phyloP scores from a whole-genome alignment of 805 yeast species.

The Candida schatavii region DNA sequence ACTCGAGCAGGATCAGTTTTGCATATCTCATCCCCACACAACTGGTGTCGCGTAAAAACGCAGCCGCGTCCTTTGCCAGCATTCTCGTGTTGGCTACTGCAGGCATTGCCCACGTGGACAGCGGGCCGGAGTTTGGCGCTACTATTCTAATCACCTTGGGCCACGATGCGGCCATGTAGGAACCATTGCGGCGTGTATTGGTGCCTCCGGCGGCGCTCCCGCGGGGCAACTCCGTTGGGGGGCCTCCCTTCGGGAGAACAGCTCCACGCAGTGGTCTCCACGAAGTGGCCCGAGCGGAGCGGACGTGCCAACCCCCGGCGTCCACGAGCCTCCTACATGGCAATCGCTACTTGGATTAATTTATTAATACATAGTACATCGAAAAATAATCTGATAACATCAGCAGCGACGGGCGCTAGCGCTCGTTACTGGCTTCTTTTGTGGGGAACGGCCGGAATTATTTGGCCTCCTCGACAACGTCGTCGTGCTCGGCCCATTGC shows the following conservation, averaged over 20 bases:
- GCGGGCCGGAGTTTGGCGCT: background rate
- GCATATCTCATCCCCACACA: background rate
- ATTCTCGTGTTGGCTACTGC: conserved; percentile 23
- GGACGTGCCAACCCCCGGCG: too few species aligned
- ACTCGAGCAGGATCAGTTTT: conserved; percentile 3
- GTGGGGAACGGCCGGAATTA: background rate
- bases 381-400: background rate
- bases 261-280: too few species aligned
- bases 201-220: too few species aligned
- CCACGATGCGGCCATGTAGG: too few species aligned
- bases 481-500: conserved; percentile 50
- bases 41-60: conserved; percentile 18
- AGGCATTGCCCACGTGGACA: background rate
- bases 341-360: too few species aligned
- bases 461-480: conserved; percentile 10
- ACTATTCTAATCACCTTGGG: too few species aligned
- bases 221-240: too few species aligned
- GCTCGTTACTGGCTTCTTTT: background rate
- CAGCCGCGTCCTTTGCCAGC: conserved; percentile 27
- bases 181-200: too few species aligned
- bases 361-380: conserved; percentile 8
- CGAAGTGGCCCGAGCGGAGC: too few species aligned
- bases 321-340: too few species aligned
- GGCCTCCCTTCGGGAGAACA: too few species aligned
- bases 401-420: background rate